These are phyloP conservation scores for Didymella arachidicola DNA, from an alignment of 2,329 filamentous ascomycete species.

Conservation along the genomic window DNA sequence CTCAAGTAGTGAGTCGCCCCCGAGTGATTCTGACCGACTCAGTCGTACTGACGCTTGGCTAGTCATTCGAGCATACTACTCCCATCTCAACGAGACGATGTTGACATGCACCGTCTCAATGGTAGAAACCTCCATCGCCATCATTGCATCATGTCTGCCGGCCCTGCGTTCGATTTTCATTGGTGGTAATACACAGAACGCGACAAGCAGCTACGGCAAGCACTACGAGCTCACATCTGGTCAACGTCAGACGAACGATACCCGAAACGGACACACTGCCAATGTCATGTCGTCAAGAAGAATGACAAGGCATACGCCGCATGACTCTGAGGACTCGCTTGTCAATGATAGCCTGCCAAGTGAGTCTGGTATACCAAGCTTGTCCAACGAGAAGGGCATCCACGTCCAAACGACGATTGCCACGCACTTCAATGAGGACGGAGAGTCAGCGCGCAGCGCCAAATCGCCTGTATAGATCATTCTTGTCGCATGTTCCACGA, in stretches of 20 bases:
- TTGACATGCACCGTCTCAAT: conserved; percentile 37
- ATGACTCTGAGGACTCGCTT: conserved; percentile 19
- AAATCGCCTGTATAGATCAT: conserved; percentile 8
- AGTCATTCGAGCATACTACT: conserved; percentile 37
- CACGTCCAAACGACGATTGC: conserved; percentile 17
- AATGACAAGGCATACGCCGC: conserved; percentile 7
- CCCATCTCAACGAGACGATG: conserved; percentile 31
- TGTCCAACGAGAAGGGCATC: conserved; percentile 13
- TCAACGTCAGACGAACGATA: conserved; percentile 23
- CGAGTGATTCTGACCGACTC: neutral
- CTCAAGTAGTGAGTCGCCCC: conserved; percentile 28
- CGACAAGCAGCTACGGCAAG: conserved; percentile 31
- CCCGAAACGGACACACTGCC: conserved; percentile 5
- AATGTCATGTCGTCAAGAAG: conserved; percentile 13
- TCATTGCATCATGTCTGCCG: conserved; percentile 53
- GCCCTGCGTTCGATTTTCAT: conserved; percentile 33
- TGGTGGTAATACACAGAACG: conserved; percentile 27
- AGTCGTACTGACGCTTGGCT: conserved; percentile 6
- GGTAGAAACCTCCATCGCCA: conserved; percentile 46
- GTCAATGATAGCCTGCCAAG: conserved; percentile 3
- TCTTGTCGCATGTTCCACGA: neutral
- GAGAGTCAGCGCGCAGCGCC: neutral
- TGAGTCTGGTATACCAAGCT: conserved; percentile 3
- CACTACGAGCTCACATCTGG: conserved; percentile 35
- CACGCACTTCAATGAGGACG: conserved; percentile 7